Percentiles rank a stretch among this genome's conserved stretches.
phyloP scores from a whole-genome alignment of 2,329 filamentous ascomycete genomes.

The Pyrenochaeta sp. region DNA sequence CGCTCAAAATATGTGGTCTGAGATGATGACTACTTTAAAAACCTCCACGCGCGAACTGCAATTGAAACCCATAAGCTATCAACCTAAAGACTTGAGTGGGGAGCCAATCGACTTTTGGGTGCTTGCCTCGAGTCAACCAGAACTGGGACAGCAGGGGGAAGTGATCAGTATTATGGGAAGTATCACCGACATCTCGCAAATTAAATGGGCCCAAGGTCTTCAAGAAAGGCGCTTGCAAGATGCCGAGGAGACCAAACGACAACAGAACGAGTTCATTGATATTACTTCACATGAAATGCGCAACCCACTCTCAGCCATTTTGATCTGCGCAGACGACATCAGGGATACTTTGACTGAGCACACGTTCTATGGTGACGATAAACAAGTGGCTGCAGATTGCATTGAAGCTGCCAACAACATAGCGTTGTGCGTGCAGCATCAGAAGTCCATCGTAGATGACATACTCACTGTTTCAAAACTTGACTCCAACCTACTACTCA shows the following conservation, averaged over 20 bases:
- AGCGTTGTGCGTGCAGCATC: slow-evolving; percentile 47
- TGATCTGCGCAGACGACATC: slow-evolving; percentile 45
- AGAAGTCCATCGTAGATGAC: slow-evolving; percentile 46
- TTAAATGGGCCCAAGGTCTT: slow-evolving; percentile 47
- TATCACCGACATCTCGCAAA: slow-evolving; percentile 42
- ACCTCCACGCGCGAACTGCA: slow-evolving; percentile 54
- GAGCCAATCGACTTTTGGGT: slow-evolving; percentile 56
- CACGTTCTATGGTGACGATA: slow-evolving; percentile 21
- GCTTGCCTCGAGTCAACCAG: slow-evolving; percentile 40
- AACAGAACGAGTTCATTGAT: slow-evolving; percentile 48
- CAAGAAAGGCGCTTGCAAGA: slow-evolving; percentile 36
- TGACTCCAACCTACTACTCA: slow-evolving; percentile 39
- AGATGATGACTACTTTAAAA: slow-evolving; percentile 43
- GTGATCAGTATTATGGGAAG: slow-evolving; percentile 40
- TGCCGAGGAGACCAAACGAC: slow-evolving; percentile 41
- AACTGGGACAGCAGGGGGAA: slow-evolving; percentile 33
- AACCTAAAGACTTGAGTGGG: slow-evolving; percentile 45
- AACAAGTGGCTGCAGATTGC: slow-evolving; percentile 26
- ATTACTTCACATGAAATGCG: slow-evolving; percentile 48
- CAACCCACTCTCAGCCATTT: slow-evolving; percentile 42
- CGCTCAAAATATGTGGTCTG: slow-evolving; percentile 51
- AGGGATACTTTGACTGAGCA: slow-evolving; percentile 31
- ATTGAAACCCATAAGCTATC: slow-evolving; percentile 45
- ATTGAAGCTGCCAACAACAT: slow-evolving; percentile 50
- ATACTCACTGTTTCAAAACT: slow-evolving; percentile 44